phyloP scores from a whole-genome alignment of 352 stramenopile genomes.

The Globisporangium polare region DNA sequence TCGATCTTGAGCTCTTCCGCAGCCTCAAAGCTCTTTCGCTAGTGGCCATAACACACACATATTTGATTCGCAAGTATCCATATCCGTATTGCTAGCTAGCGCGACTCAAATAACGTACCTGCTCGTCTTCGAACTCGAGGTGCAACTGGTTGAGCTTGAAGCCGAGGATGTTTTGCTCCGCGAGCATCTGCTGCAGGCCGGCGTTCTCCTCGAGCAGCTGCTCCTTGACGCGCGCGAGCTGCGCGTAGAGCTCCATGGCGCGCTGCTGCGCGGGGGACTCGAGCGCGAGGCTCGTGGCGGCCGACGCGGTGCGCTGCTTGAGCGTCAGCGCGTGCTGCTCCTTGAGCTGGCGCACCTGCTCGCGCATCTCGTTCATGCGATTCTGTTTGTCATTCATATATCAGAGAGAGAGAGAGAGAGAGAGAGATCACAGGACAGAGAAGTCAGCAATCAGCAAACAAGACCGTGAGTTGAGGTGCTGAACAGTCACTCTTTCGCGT shows the following conservation, averaged over 20 bases:
- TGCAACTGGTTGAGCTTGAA: slow-evolving; percentile 32
- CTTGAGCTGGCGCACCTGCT: slow-evolving; percentile 5
- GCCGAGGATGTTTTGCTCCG: slow-evolving; percentile 39
- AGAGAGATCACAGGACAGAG: background rate
- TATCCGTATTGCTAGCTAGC: too few relatives aligned
- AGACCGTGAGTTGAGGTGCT: background rate
- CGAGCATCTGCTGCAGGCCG: slow-evolving; percentile 34
- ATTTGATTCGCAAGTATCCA: background rate
- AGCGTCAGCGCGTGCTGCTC: slow-evolving; percentile 4
- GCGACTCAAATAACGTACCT: slow-evolving; percentile 1
- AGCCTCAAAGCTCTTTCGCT: slow-evolving; percentile 8
- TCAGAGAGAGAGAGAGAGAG: too few relatives aligned
- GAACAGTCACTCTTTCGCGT: background rate
- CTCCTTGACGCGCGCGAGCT: slow-evolving; percentile 47
- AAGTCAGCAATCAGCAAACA: background rate
- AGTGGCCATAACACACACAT: background rate
- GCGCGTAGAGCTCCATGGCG: slow-evolving; percentile 36
- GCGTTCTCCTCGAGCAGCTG: slow-evolving; percentile 47
- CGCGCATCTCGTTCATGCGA: slow-evolving; percentile 6
- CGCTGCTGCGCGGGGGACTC: background rate
- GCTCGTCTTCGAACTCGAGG: slow-evolving; percentile 27
- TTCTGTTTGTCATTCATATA: background rate
- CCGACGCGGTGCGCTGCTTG: background rate
- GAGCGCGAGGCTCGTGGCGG: background rate
- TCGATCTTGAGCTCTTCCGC: background rate